Evolutionary conservation across 306 rosid genomes (phyloP), one percentile per base, ranked within the genome.

Genomic region (Rosa rugosa): DNA sequence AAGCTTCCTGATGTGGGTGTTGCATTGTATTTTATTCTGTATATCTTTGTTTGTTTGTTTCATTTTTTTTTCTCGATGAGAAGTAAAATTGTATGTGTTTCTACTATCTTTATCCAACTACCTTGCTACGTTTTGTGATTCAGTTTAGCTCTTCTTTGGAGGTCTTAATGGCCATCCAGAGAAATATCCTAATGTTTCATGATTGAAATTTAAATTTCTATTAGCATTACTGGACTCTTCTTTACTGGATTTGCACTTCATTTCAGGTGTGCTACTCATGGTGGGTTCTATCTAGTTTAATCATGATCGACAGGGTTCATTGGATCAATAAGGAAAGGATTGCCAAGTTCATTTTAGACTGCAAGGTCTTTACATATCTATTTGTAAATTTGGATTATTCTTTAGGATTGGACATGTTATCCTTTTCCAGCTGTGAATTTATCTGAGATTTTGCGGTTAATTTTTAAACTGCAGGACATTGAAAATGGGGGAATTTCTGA

Each of bases 271-370:
- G 98, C 89, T 91, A 91, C 85, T 90, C 93, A 0, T 93, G 98
- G 97, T 93, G 98, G 98, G 97, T 85, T 85, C 94, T 93, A 80
- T 93, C 98, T 82, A 93, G 99, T 88, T 86, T 95, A 83, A 95
- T 81, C 90, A 92, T 93, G 96, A 93, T 90, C 64, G 98, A 95
- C 87, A 89, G 96, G 83, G 96, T 91, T 80, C 97, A 91, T 72
- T 95, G 99, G 99, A 91, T 95, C 77, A 75, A 79, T 78, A 95
- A 85, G 85, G 94, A 89, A 82, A 93, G 90, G 87, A 97, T 95
- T 85, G 79, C 85, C n/a, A 82, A 93, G 84, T 95, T 80, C 83
- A 93, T 95, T 85, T 71, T 93, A 81, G 94, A 90, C 80, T 89
- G 97, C 90, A 96, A 95, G 96, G 96, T 91, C 46, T 75, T 75